These are phyloP conservation scores for Blepharisma undulans DNA, from an alignment of 169 alveolate genomes.

Conservation along the genomic window DNA sequence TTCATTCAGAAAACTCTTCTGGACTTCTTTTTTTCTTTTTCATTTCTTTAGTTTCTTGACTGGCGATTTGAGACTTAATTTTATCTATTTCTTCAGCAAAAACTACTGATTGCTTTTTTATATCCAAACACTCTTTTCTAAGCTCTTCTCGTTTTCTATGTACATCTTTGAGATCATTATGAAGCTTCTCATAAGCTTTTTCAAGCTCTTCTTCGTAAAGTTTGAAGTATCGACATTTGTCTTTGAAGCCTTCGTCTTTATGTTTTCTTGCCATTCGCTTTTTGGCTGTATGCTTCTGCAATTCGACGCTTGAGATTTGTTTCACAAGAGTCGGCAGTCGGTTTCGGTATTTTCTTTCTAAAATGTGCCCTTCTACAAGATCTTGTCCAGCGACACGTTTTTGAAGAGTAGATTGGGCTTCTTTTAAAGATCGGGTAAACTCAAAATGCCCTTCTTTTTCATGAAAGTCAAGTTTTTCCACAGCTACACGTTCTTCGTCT, in stretches of 20 bases:
- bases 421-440: not conserved
- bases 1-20: constrained; percentile 9
- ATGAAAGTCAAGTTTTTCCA: not conserved
- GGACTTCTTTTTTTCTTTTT: not conserved
- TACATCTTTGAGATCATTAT: not conserved
- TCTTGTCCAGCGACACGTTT: not conserved
- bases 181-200: not conserved
- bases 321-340: constrained; percentile 9
- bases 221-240: not conserved
- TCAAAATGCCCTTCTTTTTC: not conserved
- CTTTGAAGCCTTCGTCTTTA: not conserved
- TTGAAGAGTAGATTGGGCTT: constrained; percentile 11
- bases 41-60: not conserved
- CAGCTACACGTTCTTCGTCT: constrained; percentile 18
- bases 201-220: constrained; percentile 7
- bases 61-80: not conserved
- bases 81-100: not conserved
- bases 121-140: not conserved
- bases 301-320: not conserved
- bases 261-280: not conserved
- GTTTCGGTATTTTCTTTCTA: not conserved
- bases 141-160: not conserved
- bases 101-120: not conserved
- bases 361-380: constrained; percentile 16
- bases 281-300: not conserved